phyloP scores from a whole-genome alignment of 495 filamentous ascomycete genomes.

The Hypoxylon fragiforme region DNA sequence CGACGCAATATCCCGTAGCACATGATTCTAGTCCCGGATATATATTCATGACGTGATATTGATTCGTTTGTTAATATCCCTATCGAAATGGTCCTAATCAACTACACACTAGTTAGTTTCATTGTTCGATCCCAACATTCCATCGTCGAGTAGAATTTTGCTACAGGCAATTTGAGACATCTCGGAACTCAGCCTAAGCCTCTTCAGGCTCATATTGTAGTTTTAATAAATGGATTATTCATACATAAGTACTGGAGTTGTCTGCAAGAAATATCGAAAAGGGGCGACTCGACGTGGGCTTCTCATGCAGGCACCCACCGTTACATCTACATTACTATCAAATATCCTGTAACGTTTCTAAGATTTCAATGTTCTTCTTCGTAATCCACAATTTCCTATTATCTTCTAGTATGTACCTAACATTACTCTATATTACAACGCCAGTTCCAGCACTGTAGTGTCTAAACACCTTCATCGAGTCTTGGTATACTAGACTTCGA shows the following conservation, averaged over 20 bases:
- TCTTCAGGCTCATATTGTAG: conserved; percentile 9
- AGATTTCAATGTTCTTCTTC: conserved; percentile 11
- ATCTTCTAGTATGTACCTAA: too few relatives aligned
- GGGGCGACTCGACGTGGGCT: conserved; percentile 30
- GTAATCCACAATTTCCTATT: neutral
- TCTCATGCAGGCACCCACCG: conserved; percentile 33
- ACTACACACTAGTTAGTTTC: too few relatives aligned
- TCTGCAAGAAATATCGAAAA: conserved; percentile 31
- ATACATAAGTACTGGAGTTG: conserved; percentile 9
- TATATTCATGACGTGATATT: conserved; percentile 14
- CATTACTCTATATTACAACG: neutral
- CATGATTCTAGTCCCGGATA: neutral
- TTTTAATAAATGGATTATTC: neutral
- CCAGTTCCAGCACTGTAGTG: neutral
- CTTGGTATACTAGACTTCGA: too few relatives aligned
- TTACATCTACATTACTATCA: conserved; percentile 32
- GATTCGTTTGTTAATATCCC: conserved; percentile 14
- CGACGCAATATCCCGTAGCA: neutral
- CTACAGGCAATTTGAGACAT: conserved; percentile 22
- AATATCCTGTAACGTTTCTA: conserved; percentile 14
- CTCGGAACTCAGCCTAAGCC: conserved; percentile 6
- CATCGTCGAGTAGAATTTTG: too few relatives aligned
- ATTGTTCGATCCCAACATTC: conserved; percentile 19
- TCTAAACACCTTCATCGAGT: conserved; percentile 1
- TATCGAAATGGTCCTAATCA: conserved; percentile 9